phyloP scores from a whole-genome alignment of 2,329 filamentous ascomycete genomes.

The Colletotrichum spinosum region DNA sequence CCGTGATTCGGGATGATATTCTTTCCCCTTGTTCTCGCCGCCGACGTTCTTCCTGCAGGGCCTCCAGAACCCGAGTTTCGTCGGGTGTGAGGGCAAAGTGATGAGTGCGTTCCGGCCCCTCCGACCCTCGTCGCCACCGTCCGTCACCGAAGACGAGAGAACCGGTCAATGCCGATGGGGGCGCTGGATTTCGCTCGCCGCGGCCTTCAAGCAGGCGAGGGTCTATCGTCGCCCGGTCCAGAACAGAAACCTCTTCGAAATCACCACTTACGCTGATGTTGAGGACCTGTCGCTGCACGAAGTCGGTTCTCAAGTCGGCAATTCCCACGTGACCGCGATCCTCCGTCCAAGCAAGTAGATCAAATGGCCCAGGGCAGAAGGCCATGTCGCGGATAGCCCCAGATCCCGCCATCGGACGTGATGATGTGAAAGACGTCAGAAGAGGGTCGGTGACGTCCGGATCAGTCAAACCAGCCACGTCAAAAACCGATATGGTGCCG shows the following conservation, averaged over 20 bases:
- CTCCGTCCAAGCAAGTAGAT: slow-evolving; percentile 94
- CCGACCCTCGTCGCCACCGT: slow-evolving; percentile 30
- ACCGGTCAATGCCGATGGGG: slow-evolving; percentile 37
- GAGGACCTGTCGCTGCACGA: slow-evolving; percentile 76
- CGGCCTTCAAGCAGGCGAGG: slow-evolving; percentile 62
- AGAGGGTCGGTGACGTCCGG: slow-evolving; percentile 67
- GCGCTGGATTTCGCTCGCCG: slow-evolving; percentile 56
- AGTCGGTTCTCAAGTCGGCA: slow-evolving; percentile 76
- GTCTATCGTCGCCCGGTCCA: slow-evolving; percentile 67
- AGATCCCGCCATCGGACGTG: slow-evolving; percentile 74
- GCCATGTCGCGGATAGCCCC: slow-evolving; percentile 92
- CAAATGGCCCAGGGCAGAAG: slow-evolving; percentile 90
- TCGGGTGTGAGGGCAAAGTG: slow-evolving; percentile 63
- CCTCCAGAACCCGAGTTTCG: slow-evolving; percentile 68
- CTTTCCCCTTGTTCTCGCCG: slow-evolving; percentile 54
- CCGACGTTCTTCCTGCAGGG: slow-evolving; percentile 65
- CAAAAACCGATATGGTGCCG: slow-evolving; percentile 81
- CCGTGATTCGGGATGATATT: slow-evolving; percentile 34
- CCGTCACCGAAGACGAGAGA: slow-evolving; percentile 50
- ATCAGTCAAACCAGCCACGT: slow-evolving; percentile 62
- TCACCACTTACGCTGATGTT: slow-evolving; percentile 69
- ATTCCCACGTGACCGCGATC: slow-evolving; percentile 82
- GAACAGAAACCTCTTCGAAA: slow-evolving; percentile 67
- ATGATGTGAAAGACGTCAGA: slow-evolving; percentile 81
- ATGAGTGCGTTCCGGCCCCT: slow-evolving; percentile 23